Evolutionary conservation across 345 rosid genomes (phyloP).

Genomic region (Linum tenue): DNA sequence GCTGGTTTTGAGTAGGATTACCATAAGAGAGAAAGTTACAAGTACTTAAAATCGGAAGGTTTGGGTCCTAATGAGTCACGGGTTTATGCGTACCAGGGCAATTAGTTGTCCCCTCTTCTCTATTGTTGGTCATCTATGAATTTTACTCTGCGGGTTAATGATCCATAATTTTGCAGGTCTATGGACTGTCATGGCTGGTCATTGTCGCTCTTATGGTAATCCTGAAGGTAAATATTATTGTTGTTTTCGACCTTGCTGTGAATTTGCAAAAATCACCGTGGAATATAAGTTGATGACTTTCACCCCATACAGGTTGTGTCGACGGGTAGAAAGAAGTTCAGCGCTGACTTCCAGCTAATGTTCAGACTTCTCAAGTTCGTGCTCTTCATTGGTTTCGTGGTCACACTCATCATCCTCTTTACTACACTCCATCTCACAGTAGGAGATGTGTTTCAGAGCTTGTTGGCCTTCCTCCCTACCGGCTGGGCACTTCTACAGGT

Average conservation of each 20-base stretch:
- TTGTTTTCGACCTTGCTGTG: background rate
- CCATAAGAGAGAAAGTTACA: no score
- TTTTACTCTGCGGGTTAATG: background rate
- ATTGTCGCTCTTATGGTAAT: background rate
- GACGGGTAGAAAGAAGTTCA: background rate
- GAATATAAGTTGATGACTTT: background rate
- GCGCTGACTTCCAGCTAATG: constrained; percentile 7
- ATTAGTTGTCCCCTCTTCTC: no score
- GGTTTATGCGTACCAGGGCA: no score
- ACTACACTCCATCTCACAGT: background rate
- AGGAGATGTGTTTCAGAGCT: background rate
- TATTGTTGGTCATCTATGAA: no score
- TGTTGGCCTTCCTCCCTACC: constrained; percentile 7
- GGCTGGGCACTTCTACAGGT: constrained; percentile 9
- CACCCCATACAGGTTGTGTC: background rate
- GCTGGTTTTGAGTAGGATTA: no score
- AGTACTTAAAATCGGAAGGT: no score
- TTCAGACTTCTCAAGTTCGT: constrained; percentile 4
- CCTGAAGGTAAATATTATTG: constrained; percentile 17
- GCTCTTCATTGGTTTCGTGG: background rate
- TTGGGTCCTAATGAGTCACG: no score
- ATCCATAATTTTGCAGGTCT: constrained; percentile 9
- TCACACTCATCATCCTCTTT: background rate
- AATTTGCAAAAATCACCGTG: background rate
- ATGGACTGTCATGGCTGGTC: background rate